Evolutionary conservation across 2,329 filamentous ascomycete genomes (phyloP).

Genomic region (Nakataea oryzae): DNA sequence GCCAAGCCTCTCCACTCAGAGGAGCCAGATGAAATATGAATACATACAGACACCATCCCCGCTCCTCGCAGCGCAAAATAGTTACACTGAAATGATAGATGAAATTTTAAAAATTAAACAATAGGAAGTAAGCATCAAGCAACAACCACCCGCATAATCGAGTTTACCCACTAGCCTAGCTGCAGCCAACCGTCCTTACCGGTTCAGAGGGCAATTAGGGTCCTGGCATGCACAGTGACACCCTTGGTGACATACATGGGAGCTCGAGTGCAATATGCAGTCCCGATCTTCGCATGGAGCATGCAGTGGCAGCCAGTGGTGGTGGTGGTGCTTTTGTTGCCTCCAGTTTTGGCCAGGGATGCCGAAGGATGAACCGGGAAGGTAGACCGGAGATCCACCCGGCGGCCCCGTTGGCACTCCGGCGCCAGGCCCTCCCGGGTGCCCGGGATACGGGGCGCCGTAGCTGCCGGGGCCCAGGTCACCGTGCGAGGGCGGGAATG

Average conservation of each 20-base stretch:
- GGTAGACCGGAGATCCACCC: background rate
- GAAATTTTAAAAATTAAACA: too few species aligned
- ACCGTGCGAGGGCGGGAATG: background rate
- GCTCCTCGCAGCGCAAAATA: too few species aligned
- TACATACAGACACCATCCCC: too few species aligned
- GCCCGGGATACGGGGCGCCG: background rate
- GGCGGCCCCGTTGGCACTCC: background rate
- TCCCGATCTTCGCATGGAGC: background rate
- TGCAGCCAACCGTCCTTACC: background rate
- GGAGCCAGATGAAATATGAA: too few species aligned
- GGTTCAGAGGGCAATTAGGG: background rate
- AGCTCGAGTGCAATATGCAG: background rate
- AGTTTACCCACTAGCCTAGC: too few species aligned
- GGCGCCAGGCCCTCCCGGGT: background rate
- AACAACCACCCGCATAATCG: background rate
- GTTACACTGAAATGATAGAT: too few species aligned
- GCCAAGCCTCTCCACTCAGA: too few species aligned
- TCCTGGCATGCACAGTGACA: background rate
- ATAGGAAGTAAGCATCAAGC: background rate
- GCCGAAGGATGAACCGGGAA: background rate
- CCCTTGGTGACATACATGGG: background rate
- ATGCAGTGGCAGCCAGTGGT: background rate
- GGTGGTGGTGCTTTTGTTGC: background rate
- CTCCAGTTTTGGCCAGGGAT: background rate
- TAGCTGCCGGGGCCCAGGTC: background rate